These are phyloP conservation scores for Cryphonectria parasitica DNA, from an alignment of 2,329 filamentous ascomycete genomes.

Conservation along the genomic window DNA sequence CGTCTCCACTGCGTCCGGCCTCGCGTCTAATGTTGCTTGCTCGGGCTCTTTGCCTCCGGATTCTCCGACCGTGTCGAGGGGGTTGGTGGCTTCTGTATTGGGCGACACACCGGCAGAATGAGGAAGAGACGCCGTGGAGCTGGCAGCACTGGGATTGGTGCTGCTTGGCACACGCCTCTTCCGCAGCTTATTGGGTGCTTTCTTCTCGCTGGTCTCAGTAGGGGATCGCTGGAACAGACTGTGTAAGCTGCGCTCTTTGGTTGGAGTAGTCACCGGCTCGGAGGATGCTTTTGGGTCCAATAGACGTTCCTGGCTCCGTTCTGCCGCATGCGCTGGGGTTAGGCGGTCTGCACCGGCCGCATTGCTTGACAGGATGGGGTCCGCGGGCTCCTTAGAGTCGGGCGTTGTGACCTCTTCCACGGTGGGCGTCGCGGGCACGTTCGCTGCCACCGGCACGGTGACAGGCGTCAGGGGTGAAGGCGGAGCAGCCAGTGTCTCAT, in stretches of 20 bases:
- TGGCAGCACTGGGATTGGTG: conserved; percentile 84
- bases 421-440: conserved; percentile 48
- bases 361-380: conserved; percentile 17
- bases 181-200: conserved; percentile 86
- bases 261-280: conserved; percentile 55
- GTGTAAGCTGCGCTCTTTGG: conserved; percentile 69
- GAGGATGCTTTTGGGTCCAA: conserved; percentile 42
- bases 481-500: conserved; percentile 37
- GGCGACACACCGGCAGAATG: conserved; percentile 53
- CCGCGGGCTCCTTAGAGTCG: conserved; percentile 31
- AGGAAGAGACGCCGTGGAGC: conserved; percentile 77
- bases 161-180: conserved; percentile 82
- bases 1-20: conserved; percentile 34
- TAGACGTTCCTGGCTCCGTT: conserved; percentile 54
- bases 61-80: conserved; percentile 45
- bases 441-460: conserved; percentile 50
- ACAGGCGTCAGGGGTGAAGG: conserved; percentile 43
- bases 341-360: conserved; percentile 13
- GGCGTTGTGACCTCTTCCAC: conserved; percentile 43
- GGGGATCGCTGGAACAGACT: conserved; percentile 74
- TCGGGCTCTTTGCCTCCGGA: conserved; percentile 18
- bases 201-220: conserved; percentile 63
- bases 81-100: conserved; percentile 49
- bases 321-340: conserved; percentile 33
- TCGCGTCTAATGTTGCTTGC: conserved; percentile 29